These are phyloP conservation scores for Curvularia spicifera DNA, from an alignment of 2,329 filamentous ascomycete genomes.

Conservation along the genomic window DNA sequence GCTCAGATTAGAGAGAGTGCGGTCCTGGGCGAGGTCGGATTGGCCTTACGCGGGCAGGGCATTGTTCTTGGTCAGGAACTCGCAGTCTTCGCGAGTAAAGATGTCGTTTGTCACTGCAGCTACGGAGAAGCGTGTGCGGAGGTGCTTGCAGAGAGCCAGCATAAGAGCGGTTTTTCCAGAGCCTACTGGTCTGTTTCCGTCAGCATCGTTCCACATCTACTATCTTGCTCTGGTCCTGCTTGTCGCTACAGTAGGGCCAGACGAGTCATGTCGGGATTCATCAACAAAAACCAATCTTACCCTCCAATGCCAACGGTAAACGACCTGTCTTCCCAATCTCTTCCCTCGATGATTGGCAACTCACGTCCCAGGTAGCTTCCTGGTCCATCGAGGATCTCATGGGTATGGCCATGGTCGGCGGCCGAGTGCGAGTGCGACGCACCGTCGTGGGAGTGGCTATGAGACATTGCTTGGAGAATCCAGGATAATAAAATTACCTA, in stretches of 20 bases:
- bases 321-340: constrained; percentile 85
- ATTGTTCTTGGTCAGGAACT: constrained; percentile 87
- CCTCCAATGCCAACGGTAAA: constrained; percentile 99
- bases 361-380: constrained; percentile 89
- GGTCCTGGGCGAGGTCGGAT: background rate
- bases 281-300: constrained; percentile 59
- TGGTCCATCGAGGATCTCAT: constrained; percentile 93
- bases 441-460: constrained; percentile 44
- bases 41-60: constrained; percentile 71
- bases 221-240: background rate
- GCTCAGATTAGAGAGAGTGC: background rate
- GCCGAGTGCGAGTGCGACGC: constrained; percentile 55
- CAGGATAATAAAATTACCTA: background rate
- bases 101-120: constrained; percentile 99
- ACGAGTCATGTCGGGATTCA: background rate
- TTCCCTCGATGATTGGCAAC: constrained; percentile 89
- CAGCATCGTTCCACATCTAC: constrained; percentile 13
- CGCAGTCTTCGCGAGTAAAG: constrained; percentile 96
- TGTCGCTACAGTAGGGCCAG: background rate
- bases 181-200: constrained; percentile 76
- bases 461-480: constrained; percentile 30
- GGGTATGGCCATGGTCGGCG: constrained; percentile 87
- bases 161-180: constrained; percentile 98
- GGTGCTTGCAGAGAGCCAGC: constrained; percentile 85
- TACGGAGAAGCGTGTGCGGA: constrained; percentile 82